Percentiles rank a stretch among this genome's conserved stretches.
These are phyloP conservation scores for Cryptococcus neoformans DNA, from an alignment of 1,284 basidiomycete genomes.

Conservation along the genomic window DNA sequence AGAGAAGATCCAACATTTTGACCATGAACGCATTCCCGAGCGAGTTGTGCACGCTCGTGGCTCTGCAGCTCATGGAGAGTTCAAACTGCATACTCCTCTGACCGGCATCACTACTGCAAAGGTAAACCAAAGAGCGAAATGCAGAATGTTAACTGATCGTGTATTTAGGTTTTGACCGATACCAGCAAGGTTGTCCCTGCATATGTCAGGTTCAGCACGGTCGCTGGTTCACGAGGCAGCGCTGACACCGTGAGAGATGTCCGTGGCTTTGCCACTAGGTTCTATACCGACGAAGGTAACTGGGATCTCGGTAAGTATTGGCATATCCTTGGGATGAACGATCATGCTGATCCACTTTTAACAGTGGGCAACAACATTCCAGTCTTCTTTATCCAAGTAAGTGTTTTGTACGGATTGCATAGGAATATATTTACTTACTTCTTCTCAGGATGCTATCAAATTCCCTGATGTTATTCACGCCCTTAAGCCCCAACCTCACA, in stretches of 20 bases:
- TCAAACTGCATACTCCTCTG: slow-evolving; percentile 64
- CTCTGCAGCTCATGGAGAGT: slow-evolving; percentile 74
- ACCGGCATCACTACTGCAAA: slow-evolving; percentile 38
- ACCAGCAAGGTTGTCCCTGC: slow-evolving; percentile 65
- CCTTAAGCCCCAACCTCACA: slow-evolving; percentile 62
- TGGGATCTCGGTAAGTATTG: slow-evolving; percentile 66
- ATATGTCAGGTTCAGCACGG: slow-evolving; percentile 78
- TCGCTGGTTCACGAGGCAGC: slow-evolving; percentile 71
- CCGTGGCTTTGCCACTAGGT: slow-evolving; percentile 74
- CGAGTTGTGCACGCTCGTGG: slow-evolving; percentile 70
- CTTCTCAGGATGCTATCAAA: slow-evolving; percentile 60
- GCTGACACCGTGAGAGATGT: slow-evolving; percentile 65
- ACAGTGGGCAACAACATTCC: slow-evolving; percentile 55
- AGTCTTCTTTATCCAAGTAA: slow-evolving; percentile 66
- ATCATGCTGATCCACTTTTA: neutral
- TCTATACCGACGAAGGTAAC: slow-evolving; percentile 75
- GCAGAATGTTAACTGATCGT: neutral
- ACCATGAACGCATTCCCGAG: slow-evolving; percentile 81
- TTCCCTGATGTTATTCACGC: slow-evolving; percentile 80
- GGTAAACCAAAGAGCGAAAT: slow-evolving; percentile 6
- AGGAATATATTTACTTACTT: no score
- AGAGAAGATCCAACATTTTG: slow-evolving; percentile 65
- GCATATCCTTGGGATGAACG: neutral
- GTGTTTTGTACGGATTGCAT: no score
- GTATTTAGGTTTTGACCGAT: slow-evolving; percentile 64